phyloP scores from a whole-genome alignment of 2,329 filamentous ascomycete species.

The Ophiosphaerella narmari region DNA sequence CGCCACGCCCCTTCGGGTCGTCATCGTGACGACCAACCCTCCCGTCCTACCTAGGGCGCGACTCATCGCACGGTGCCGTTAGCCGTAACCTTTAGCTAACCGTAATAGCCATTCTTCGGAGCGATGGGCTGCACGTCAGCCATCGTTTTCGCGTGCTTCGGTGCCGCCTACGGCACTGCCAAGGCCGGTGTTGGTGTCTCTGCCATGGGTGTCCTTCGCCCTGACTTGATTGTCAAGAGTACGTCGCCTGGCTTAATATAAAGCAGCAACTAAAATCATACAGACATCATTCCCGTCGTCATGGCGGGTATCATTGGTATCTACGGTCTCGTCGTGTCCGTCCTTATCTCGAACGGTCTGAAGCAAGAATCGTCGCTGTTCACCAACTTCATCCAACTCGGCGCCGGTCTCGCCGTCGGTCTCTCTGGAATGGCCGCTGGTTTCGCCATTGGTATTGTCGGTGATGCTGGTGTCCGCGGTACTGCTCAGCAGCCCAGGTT shows the following conservation, averaged over 20 bases:
- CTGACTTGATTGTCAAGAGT: slow-evolving; percentile 99
- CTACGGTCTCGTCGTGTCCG: slow-evolving; percentile 64
- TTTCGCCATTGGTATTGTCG: slow-evolving; percentile 67
- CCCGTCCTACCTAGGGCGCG: slow-evolving; percentile 8
- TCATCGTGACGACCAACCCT: slow-evolving; percentile 19
- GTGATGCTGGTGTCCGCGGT: slow-evolving; percentile 86
- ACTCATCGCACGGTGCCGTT: not conserved
- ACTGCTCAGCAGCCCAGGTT: slow-evolving; percentile 82
- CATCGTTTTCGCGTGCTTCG: slow-evolving; percentile 95
- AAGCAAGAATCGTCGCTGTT: slow-evolving; percentile 54
- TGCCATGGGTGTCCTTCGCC: slow-evolving; percentile 96
- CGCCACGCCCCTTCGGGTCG: slow-evolving; percentile 28
- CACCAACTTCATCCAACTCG: slow-evolving; percentile 59
- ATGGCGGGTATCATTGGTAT: slow-evolving; percentile 99
- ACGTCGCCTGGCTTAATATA: slow-evolving; percentile 51
- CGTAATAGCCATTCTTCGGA: slow-evolving; percentile 81
- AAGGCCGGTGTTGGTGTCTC: slow-evolving; percentile 99
- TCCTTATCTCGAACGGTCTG: slow-evolving; percentile 60
- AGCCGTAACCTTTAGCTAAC: slow-evolving; percentile 23
- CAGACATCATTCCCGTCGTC: slow-evolving; percentile 99
- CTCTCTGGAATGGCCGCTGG: slow-evolving; percentile 91
- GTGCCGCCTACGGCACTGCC: slow-evolving; percentile 96
- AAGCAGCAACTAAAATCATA: slow-evolving; percentile 14
- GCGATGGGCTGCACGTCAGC: slow-evolving; percentile 95
- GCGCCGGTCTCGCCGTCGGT: slow-evolving; percentile 63